A percentile compares a stretch with the other conserved stretches of the same genome.
These are phyloP conservation scores for Mrakia gelida DNA, from an alignment of 768 basidiomycete species.

Conservation along the genomic window DNA sequence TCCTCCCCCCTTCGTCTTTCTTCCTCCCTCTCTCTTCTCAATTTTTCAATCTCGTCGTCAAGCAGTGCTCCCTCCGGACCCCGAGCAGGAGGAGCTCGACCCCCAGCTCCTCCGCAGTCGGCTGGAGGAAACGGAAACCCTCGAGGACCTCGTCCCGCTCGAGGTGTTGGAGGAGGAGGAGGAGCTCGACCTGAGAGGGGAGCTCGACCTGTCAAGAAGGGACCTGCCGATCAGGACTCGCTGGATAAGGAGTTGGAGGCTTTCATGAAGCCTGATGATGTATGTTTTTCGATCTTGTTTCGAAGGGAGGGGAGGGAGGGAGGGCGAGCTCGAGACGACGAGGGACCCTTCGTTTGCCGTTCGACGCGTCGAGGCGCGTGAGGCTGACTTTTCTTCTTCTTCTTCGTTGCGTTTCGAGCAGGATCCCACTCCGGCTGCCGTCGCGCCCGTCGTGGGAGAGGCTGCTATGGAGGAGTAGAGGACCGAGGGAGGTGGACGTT, in stretches of 20 bases:
- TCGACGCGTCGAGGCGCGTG: neutral
- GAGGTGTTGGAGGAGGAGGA: constrained; percentile 14
- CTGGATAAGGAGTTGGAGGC: constrained; percentile 30
- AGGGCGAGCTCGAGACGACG: no score
- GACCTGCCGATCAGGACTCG: constrained; percentile 26
- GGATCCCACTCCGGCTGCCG: neutral
- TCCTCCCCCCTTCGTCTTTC: neutral
- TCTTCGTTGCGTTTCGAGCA: neutral
- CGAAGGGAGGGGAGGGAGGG: no score
- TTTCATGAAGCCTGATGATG: constrained; percentile 24
- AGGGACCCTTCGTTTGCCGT: neutral
- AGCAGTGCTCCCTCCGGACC: neutral
- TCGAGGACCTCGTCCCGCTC: neutral
- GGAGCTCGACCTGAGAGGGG: neutral
- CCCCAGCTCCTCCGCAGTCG: neutral
- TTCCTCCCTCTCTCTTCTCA: no score
- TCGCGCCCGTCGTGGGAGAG: neutral
- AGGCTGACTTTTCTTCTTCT: neutral
- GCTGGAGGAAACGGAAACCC: neutral
- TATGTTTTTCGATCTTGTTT: neutral
- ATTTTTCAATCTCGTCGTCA: neutral
- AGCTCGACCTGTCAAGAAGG: constrained; percentile 14
- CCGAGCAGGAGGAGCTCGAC: neutral
- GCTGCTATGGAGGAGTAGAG: constrained; percentile 11
- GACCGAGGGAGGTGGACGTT: neutral